Percentiles rank a stretch among this genome's conserved stretches.
phyloP scores from a whole-genome alignment of 2,329 filamentous ascomycete species.

The Ceratocystis cubensis region DNA sequence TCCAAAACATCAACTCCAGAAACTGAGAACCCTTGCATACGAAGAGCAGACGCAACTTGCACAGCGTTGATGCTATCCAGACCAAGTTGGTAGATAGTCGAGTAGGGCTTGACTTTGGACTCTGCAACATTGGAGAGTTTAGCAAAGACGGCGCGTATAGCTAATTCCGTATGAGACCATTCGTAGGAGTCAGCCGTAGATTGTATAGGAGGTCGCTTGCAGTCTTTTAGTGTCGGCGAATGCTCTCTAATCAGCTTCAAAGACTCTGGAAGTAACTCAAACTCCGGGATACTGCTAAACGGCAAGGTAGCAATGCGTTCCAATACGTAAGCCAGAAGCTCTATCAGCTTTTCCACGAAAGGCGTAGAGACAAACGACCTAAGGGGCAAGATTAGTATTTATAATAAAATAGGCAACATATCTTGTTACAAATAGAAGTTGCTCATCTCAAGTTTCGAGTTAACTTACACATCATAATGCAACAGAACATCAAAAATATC shows the following conservation, averaged over 20 bases:
- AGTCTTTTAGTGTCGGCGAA: neutral
- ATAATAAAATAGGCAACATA: neutral
- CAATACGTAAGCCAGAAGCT: neutral
- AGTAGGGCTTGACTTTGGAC: slow-evolving; percentile 43
- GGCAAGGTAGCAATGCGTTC: neutral
- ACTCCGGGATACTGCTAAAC: neutral
- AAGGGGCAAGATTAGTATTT: neutral
- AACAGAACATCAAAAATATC: slow-evolving; percentile 47
- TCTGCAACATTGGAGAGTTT: slow-evolving; percentile 42
- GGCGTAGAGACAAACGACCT: neutral
- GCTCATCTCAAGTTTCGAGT: neutral
- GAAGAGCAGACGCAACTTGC: slow-evolving; percentile 59
- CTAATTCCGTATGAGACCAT: slow-evolving; percentile 41
- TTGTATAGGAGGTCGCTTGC: neutral
- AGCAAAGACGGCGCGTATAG: slow-evolving; percentile 45
- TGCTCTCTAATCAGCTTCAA: neutral
- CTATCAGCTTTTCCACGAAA: neutral
- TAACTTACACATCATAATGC: slow-evolving; percentile 44
- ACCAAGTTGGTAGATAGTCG: slow-evolving; percentile 76
- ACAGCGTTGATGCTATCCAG: slow-evolving; percentile 81
- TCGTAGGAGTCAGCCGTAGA: neutral
- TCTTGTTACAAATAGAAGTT: too few species aligned
- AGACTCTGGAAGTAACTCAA: neutral
- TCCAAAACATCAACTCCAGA: slow-evolving; percentile 61
- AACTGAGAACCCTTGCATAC: slow-evolving; percentile 44